Evolutionary conservation across 208 protist species (phyloP).

Genomic region (Tritrichomonas foetus): DNA sequence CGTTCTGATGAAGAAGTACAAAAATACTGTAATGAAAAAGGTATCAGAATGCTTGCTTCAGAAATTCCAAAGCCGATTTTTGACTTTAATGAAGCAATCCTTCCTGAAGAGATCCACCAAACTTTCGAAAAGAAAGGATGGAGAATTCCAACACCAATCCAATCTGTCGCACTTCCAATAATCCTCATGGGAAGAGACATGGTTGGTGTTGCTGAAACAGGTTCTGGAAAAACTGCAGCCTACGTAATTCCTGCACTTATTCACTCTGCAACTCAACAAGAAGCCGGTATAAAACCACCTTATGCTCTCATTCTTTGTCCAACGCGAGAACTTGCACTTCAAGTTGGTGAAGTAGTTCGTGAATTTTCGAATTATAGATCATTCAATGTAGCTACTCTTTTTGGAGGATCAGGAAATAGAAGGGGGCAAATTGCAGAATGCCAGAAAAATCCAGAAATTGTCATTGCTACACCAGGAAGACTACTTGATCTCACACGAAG

Average conservation of each 20-base stretch:
- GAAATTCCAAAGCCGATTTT: neutral
- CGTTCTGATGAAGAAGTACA: neutral
- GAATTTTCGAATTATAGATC: constrained; percentile 50
- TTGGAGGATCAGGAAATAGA: constrained; percentile 56
- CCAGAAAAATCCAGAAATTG: constrained; percentile 47
- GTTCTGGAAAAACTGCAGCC: constrained; percentile 69
- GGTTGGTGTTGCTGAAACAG: constrained; percentile 73
- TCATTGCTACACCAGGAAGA: constrained; percentile 80
- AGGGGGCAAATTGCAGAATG: constrained; percentile 63
- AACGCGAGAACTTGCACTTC: constrained; percentile 82
- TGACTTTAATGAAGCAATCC: neutral
- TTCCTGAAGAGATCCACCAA: neutral
- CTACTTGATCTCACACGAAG: constrained; percentile 73
- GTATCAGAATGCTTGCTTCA: neutral
- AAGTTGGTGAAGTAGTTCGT: constrained; percentile 85
- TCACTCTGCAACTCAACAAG: constrained; percentile 59
- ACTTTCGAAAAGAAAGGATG: neutral
- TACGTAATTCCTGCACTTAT: constrained; percentile 74
- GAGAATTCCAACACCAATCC: neutral
- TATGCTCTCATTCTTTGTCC: constrained; percentile 81
- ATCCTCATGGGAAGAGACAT: constrained; percentile 67
- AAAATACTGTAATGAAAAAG: neutral
- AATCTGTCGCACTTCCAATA: constrained; percentile 61
- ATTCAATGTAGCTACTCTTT: constrained; percentile 38
- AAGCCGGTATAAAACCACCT: constrained; percentile 56